Conservation (phyloP, 192 early-diverging fungal genomes). For the Entrophospora sp. region DNA sequence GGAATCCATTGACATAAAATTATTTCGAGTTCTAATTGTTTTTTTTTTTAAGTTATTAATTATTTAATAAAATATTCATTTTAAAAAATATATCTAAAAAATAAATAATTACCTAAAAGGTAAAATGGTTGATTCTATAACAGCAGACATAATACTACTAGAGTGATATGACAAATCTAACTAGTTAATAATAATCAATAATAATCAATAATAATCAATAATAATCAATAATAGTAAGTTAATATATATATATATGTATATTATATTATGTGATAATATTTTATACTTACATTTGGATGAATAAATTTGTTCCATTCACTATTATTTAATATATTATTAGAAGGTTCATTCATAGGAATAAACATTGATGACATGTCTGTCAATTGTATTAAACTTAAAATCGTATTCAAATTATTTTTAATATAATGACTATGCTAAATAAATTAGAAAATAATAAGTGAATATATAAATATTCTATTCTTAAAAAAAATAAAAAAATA, state of each 20-base stretch:
- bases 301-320: conserved; percentile 27
- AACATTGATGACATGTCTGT: conserved; percentile 40
- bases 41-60: background rate
- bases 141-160: conserved; percentile 43
- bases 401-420: conserved; percentile 33
- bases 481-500: too few species aligned
- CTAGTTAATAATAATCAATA: conserved; percentile 21
- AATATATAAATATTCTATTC: too few species aligned
- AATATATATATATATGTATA: too few species aligned
- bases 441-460: background rate
- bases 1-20: conserved; percentile 24
- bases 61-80: background rate
- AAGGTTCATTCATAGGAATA: conserved; percentile 39
- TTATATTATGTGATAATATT: too few species aligned
- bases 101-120: conserved; percentile 30
- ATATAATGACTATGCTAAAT: conserved; percentile 22
- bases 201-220: background rate
- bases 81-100: background rate
- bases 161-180: conserved; percentile 39
- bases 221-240: background rate
- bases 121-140: conserved; percentile 37
- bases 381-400: conserved; percentile 29
- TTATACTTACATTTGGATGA: conserved; percentile 29
- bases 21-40: conserved; percentile 25
- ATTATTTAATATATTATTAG: conserved; percentile 19